phyloP scores from a whole-genome alignment of 176 grass and related monocot genomes.

The Oryza rufipogon region DNA sequence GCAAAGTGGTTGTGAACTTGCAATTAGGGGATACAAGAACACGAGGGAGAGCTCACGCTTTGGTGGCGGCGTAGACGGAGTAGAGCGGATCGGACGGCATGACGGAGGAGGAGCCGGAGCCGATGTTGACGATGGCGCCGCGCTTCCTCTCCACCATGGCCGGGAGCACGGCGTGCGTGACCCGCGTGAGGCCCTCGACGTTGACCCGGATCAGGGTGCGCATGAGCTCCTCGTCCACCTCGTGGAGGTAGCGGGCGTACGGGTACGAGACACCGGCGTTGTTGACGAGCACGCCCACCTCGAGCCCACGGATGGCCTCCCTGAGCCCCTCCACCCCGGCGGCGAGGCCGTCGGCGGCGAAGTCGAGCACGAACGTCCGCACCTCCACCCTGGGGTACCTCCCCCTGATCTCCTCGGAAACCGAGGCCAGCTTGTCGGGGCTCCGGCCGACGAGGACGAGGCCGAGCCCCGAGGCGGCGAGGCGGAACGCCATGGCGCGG shows the following conservation, averaged over 20 bases:
- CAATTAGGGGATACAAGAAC: not conserved
- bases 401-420: constrained; percentile 63
- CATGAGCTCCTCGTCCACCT: constrained; percentile 91
- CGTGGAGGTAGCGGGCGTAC: constrained; percentile 95
- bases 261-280: constrained; percentile 90
- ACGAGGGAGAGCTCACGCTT: constrained; percentile 58
- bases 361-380: constrained; percentile 79
- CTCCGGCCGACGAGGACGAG: constrained; percentile 88
- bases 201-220: constrained; percentile 74
- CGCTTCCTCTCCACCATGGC: constrained; percentile 85
- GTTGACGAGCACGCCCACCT: constrained; percentile 85
- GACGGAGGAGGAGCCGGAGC: constrained; percentile 75
- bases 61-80: constrained; percentile 84
- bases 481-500: constrained; percentile 74
- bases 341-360: constrained; percentile 60
- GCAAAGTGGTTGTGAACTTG: not conserved
- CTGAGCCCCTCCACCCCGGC: constrained; percentile 55
- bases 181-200: constrained; percentile 80
- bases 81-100: constrained; percentile 88
- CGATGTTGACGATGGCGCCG: constrained; percentile 93
- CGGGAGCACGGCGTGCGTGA: constrained; percentile 80
- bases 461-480: constrained; percentile 63
- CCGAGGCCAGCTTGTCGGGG: constrained; percentile 67
- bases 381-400: constrained; percentile 57
- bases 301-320: constrained; percentile 67